A percentile compares a stretch with the other conserved stretches of the same genome.
These are phyloP conservation scores for Pythium aristosporum DNA, from an alignment of 352 stramenopile species.

Conservation along the genomic window DNA sequence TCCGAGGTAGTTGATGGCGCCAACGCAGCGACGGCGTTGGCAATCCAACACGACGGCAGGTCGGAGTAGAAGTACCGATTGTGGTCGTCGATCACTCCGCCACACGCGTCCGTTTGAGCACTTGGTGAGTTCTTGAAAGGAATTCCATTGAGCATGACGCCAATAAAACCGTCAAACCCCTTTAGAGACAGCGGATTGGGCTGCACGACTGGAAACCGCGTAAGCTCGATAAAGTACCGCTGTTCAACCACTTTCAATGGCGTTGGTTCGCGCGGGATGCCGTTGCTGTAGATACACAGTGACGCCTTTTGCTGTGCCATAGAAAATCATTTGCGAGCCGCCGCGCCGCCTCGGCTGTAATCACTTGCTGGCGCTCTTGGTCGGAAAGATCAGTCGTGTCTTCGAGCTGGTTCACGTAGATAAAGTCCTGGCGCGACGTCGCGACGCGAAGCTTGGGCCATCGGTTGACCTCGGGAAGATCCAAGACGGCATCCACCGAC, in stretches of 20 bases:
- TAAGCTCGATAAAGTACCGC: constrained; percentile 60
- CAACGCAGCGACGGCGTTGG: constrained; percentile 7
- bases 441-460: constrained; percentile 58
- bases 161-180: constrained; percentile 33
- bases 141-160: constrained; percentile 64
- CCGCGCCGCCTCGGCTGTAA: not conserved
- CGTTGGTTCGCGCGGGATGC: constrained; percentile 44
- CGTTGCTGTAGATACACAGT: constrained; percentile 64
- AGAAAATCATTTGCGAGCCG: constrained; percentile 41
- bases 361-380: not conserved
- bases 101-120: constrained; percentile 35
- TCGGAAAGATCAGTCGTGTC: constrained; percentile 28
- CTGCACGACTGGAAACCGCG: constrained; percentile 44
- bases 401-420: constrained; percentile 59
- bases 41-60: constrained; percentile 45
- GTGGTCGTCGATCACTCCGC: constrained; percentile 42
- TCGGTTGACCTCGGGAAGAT: constrained; percentile 59
- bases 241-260: constrained; percentile 18
- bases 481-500: constrained; percentile 46
- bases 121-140: constrained; percentile 33
- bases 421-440: constrained; percentile 31
- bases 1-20: not conserved
- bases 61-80: constrained; percentile 52
- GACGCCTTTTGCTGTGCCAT: constrained; percentile 40
- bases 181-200: constrained; percentile 29